These are phyloP conservation scores for Achlya hypogyna DNA, from an alignment of 352 stramenopile species.

Conservation along the genomic window DNA sequence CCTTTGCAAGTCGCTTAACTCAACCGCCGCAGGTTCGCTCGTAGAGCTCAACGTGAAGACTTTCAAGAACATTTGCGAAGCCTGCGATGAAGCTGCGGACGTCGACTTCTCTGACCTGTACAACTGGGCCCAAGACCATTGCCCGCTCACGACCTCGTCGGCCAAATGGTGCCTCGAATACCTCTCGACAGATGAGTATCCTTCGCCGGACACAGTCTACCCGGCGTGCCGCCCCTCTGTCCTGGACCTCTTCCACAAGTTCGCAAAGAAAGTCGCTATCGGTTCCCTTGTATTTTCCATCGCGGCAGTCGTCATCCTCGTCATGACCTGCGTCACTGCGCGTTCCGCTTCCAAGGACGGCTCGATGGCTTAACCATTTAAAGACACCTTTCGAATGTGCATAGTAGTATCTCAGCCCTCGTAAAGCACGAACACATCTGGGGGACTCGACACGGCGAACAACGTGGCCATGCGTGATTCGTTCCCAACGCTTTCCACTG, in stretches of 20 bases:
- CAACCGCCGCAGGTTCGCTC: background rate
- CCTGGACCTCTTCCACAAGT: constrained; percentile 58
- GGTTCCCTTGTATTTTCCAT: constrained; percentile 44
- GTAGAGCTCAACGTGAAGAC: constrained; percentile 30
- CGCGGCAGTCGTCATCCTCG: constrained; percentile 37
- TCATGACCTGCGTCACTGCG: constrained; percentile 36
- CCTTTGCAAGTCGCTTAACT: background rate
- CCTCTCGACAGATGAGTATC: constrained; percentile 23
- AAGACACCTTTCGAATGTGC: background rate
- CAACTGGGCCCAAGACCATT: constrained; percentile 53
- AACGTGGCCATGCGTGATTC: constrained; percentile 22
- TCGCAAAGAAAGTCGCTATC: constrained; percentile 49
- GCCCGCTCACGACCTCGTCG: constrained; percentile 39
- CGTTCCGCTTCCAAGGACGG: constrained; percentile 32
- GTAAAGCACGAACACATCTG: too few relatives aligned
- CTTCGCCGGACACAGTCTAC: constrained; percentile 29
- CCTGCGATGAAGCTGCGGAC: constrained; percentile 54
- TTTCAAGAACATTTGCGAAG: constrained; percentile 45
- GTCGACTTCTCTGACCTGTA: constrained; percentile 49
- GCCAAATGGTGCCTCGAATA: constrained; percentile 65
- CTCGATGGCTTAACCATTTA: constrained; percentile 21
- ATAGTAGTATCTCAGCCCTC: background rate
- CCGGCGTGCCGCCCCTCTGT: constrained; percentile 50
- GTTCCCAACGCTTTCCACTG: too few relatives aligned
- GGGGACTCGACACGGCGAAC: too few relatives aligned